Evolutionary conservation across 345 rosid genomes (phyloP).

Genomic region (Lepidium africanum): DNA sequence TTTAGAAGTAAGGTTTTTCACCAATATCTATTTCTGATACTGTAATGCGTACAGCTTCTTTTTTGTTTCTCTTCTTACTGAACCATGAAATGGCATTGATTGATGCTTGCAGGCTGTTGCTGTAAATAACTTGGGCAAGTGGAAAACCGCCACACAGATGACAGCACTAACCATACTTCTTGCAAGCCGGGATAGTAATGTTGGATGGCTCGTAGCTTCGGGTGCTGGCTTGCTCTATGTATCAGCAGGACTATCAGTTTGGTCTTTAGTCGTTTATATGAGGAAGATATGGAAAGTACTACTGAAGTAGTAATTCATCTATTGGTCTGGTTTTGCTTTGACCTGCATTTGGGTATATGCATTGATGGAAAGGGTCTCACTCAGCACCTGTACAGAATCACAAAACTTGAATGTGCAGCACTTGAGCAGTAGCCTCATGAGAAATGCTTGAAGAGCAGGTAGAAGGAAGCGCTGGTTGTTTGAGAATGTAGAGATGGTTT

Average conservation of each 20-base stretch:
- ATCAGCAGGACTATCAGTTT: constrained; percentile 85
- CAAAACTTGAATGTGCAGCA: neutral
- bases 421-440: neutral
- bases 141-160: constrained; percentile 99
- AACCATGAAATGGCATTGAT: neutral
- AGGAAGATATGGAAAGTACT: constrained; percentile 73
- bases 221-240: constrained; percentile 82
- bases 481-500: neutral
- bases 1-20: constrained; percentile 52
- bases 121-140: constrained; percentile 92
- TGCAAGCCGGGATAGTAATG: constrained; percentile 75
- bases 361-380: neutral
- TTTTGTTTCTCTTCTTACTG: neutral
- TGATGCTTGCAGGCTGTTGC: constrained; percentile 72
- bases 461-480: neutral
- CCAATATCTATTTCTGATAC: neutral
- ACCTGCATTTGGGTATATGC: neutral
- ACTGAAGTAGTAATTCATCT: constrained; percentile 41
- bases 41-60: neutral
- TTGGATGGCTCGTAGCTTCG: constrained; percentile 56
- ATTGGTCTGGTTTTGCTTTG: constrained; percentile 14
- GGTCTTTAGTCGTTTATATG: constrained; percentile 84
- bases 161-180: constrained; percentile 81
- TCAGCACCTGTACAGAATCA: neutral
- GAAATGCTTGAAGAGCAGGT: neutral